A percentile compares a stretch with the other conserved stretches of the same genome.
Conservation (phyloP, 495 filamentous ascomycete species). For the Aspergillus mulundensis region DNA sequence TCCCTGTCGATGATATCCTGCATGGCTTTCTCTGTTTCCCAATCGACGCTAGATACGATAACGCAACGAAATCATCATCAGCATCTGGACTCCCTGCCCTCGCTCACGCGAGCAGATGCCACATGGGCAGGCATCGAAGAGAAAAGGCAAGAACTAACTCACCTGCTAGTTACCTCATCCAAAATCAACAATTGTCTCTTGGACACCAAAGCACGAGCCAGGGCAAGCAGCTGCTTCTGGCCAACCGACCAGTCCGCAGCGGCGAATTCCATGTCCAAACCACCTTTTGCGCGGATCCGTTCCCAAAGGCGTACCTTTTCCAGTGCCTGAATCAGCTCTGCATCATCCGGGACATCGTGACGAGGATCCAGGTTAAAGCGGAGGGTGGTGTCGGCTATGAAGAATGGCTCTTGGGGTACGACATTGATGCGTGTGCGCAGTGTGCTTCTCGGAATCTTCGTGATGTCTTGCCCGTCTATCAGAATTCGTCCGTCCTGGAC, state of each 20-base stretch:
- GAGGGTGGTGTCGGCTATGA: conserved; percentile 13
- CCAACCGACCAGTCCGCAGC: neutral
- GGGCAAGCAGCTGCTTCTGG: conserved; percentile 1
- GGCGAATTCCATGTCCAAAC: neutral
- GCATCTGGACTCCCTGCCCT: too few relatives aligned
- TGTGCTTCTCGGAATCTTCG: conserved; percentile 25
- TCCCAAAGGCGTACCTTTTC: neutral
- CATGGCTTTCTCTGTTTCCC: too few relatives aligned
- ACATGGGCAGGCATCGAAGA: too few relatives aligned
- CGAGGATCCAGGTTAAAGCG: neutral
- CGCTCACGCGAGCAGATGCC: too few relatives aligned
- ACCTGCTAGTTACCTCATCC: too few relatives aligned
- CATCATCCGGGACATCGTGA: neutral
- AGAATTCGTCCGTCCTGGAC: neutral
- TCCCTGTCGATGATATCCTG: too few relatives aligned
- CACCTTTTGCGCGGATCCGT: neutral
- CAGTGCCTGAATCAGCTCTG: neutral
- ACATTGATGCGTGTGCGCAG: conserved; percentile 28
- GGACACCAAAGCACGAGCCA: conserved; percentile 3
- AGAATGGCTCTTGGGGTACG: conserved; percentile 45
- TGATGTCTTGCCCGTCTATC: neutral
- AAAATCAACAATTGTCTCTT: too few relatives aligned
- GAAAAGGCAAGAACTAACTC: too few relatives aligned
- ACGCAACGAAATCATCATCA: too few relatives aligned
- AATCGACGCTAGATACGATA: too few relatives aligned